These are phyloP conservation scores for Pestalotiopsis fici DNA, from an alignment of 2,329 filamentous ascomycete species.

Conservation along the genomic window DNA sequence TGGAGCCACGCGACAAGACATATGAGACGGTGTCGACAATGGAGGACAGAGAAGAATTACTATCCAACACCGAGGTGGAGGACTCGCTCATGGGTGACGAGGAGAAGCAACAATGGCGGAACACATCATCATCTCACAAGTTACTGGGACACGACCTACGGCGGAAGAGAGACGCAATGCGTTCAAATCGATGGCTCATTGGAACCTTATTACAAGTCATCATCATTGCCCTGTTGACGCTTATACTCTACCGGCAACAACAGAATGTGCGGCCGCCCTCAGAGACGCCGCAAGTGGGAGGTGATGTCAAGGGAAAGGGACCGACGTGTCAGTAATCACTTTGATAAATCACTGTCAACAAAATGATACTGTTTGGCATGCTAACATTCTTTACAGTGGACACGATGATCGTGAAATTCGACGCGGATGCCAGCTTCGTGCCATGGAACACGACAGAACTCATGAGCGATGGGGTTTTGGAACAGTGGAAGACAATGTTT, in stretches of 20 bases:
- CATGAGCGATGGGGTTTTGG: constrained; percentile 33
- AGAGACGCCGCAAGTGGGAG: constrained; percentile 33
- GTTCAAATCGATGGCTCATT: constrained; percentile 30
- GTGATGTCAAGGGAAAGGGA: constrained; percentile 36
- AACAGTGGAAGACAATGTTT: constrained; percentile 37
- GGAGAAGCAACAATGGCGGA: constrained; percentile 30
- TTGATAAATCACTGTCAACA: no score
- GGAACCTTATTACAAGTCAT: constrained; percentile 31
- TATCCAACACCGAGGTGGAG: constrained; percentile 33
- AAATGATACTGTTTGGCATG: no score
- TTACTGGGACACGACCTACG: neutral
- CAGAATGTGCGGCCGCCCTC: constrained; percentile 14
- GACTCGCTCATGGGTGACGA: constrained; percentile 34
- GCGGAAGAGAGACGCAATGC: constrained; percentile 14
- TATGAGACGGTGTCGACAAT: constrained; percentile 23
- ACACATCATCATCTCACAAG: constrained; percentile 5
- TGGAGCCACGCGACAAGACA: constrained; percentile 14
- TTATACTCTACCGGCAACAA: constrained; percentile 28
- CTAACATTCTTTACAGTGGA: constrained; percentile 20
- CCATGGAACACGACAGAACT: constrained; percentile 37
- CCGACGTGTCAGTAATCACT: constrained; percentile 26
- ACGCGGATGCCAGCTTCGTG: constrained; percentile 33
- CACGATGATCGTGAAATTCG: constrained; percentile 32
- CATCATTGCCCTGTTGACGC: constrained; percentile 24
- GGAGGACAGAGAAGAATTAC: constrained; percentile 28